Base-by-base conservation (phyloP, 2,329 filamentous ascomycete genomes). In the Ophiostoma ips region DNA sequence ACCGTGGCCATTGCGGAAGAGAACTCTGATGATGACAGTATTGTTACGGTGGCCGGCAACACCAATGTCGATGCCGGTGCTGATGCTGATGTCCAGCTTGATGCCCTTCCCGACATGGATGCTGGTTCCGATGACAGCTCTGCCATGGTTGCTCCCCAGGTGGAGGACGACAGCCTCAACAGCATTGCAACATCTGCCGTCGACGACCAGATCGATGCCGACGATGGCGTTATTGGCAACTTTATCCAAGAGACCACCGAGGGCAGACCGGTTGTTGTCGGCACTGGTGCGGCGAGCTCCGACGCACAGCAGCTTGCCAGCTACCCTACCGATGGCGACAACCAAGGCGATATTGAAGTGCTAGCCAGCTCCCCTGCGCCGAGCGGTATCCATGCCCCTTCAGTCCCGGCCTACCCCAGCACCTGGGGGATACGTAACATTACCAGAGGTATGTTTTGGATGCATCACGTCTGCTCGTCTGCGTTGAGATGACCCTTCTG, bases 381-480 rank as follows among this genome's bases (percentile, higher is more conserved):
- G 19, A 28, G 21, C 36, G n/a, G 30, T 28, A 35, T 46, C 28
- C 24, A 31, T 24, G 37, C 24, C 13, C 34, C 9, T 35, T 47
- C 18, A 3, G 51, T 52, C 6, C 51, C 51, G 5, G 51, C 45
- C 6, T 35, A 28, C 6, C 51, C 51, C 8, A 33, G 41, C 37
- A 52, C 51, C 13, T 54, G 50, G 52, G 28, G 12, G 2, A 40
- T 52, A 1, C 50, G 44, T n/a, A 50, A 54, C 35, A 31, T 52
- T 7, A 47, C 46, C 13, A 50, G 49, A 49, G 31, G 52, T 51
- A n/a, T 19, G 41, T 34, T 45, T n/a, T 24, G 2, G 11, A 9
- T 28, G 30, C 41, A 11, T 15, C 3, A 38, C n/a, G n/a, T n/a
- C n/a, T n/a, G n/a, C n/a, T n/a, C n/a, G n/a, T 13, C 13, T 18